A percentile compares a stretch with the other conserved stretches of the same genome.
Evolutionary conservation across 768 basidiomycete genomes (phyloP).

Genomic region (Pleurotus ostreatus): DNA sequence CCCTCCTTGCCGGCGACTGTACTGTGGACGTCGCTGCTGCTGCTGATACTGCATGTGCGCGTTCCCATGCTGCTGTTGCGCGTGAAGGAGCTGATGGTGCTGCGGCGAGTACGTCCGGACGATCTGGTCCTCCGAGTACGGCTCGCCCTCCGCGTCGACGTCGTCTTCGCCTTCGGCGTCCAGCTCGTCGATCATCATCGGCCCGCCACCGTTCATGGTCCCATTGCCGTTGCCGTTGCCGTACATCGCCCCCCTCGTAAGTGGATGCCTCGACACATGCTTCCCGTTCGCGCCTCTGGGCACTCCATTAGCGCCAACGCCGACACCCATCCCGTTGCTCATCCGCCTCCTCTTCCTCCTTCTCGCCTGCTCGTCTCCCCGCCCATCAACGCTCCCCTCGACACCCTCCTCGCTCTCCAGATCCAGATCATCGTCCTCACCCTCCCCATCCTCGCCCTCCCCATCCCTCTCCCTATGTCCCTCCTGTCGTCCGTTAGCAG

Average conservation of each 20-base stretch:
- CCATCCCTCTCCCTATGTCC: neutral
- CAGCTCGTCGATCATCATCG: neutral
- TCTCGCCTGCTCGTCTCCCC: conserved; percentile 17
- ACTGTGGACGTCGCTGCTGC: neutral
- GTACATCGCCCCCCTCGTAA: neutral
- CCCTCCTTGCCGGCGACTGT: conserved; percentile 8
- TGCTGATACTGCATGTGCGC: too few species aligned
- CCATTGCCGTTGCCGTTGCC: neutral
- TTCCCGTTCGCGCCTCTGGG: neutral
- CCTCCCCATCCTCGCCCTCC: neutral
- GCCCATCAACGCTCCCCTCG: conserved; percentile 9
- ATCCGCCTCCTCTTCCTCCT: conserved; percentile 18
- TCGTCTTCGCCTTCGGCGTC: conserved; percentile 13
- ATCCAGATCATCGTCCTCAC: neutral
- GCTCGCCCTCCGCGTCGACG: conserved; percentile 11
- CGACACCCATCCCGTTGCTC: conserved; percentile 1
- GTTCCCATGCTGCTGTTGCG: neutral
- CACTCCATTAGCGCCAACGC: neutral
- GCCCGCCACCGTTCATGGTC: neutral
- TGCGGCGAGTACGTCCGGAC: neutral
- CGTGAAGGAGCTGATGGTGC: neutral
- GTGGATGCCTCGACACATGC: conserved; percentile 2
- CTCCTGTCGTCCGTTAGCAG: too few species aligned
- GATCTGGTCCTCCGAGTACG: conserved; percentile 1
- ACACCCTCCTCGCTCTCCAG: conserved; percentile 12